phyloP scores from a whole-genome alignment of 1,139 yeast genomes.

The Taphrina betulina region DNA sequence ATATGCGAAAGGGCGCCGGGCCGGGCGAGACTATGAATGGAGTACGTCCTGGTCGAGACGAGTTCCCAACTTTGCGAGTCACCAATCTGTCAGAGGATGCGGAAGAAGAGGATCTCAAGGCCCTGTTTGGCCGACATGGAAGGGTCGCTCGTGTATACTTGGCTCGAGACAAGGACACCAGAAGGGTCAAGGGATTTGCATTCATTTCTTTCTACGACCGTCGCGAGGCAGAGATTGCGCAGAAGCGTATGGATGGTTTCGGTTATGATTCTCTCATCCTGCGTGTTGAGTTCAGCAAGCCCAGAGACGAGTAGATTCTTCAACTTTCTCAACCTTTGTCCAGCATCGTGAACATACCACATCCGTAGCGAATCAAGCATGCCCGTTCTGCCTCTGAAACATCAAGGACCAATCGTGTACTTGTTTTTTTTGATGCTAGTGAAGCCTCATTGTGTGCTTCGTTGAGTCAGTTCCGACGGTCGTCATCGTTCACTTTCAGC shows the following conservation, averaged over 20 bases:
- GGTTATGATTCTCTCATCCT: slow-evolving; percentile 91
- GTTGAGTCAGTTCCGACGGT: too few relatives aligned
- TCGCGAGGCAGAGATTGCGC: slow-evolving; percentile 71
- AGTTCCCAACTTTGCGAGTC: slow-evolving; percentile 81
- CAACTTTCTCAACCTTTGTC: not conserved
- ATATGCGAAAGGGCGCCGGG: slow-evolving; percentile 61
- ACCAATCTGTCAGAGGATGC: slow-evolving; percentile 87
- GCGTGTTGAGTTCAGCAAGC: slow-evolving; percentile 40
- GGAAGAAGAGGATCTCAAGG: slow-evolving; percentile 76
- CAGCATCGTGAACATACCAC: not conserved
- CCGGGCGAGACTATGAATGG: slow-evolving; percentile 48
- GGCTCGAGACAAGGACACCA: slow-evolving; percentile 89
- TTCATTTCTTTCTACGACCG: slow-evolving; percentile 79
- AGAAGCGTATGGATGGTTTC: slow-evolving; percentile 77
- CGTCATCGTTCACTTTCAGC: too few relatives aligned
- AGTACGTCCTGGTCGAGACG: slow-evolving; percentile 59
- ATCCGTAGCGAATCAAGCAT: too few relatives aligned
- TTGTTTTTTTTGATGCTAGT: too few relatives aligned
- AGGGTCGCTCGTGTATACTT: slow-evolving; percentile 73
- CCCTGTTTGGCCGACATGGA: slow-evolving; percentile 68
- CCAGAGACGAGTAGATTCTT: slow-evolving; percentile 32
- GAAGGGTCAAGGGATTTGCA: slow-evolving; percentile 96
- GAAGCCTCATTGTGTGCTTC: too few relatives aligned
- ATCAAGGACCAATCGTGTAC: too few relatives aligned
- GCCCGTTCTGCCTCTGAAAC: too few relatives aligned